Evolutionary conservation across 106 monocot species (phyloP), one percentile per base, ranked within the genome.

Genomic region (Allium cepa): DNA sequence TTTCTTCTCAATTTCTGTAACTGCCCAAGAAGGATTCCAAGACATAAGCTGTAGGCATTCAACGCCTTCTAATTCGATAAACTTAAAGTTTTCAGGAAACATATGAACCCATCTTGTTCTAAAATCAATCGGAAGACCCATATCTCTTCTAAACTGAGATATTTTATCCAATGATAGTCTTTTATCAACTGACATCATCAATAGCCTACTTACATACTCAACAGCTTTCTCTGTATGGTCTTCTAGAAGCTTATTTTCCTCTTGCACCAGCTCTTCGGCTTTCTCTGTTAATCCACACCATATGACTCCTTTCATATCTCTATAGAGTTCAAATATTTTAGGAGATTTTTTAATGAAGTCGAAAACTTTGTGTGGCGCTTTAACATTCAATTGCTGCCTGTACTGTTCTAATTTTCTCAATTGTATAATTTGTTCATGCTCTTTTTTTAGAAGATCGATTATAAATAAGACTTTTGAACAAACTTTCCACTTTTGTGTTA

Each of bases 121-220:
- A 66, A 92, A 97, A 83, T 88, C 81, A 59, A 51, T 74, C 8
- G 83, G 92, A 63, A 92, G 74, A 53, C 92, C 88, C 26, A 92
- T 64, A 52, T 92, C 96, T 49, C 88, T 71, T 72, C 86, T 81
- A 63, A 97, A 91, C 79, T 88, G 79, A 0, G 80, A 81, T 56
- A 92, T 75, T 64, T 97, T 97, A 61, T 97, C 92, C 15, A 92
- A 63, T 5, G 72, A 76, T 47, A 97, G 80, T 65, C 82, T 80
- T 71, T 77, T 91, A 18, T 92, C 82, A 7, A 88, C 76, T 6
- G 96, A 97, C 86, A 92, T 89, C 88, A 88, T 88, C 76, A 88
- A 55, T 11, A 88, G 57, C 60, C 88, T 76, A 7, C 84, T 74
- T 12, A 88, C 71, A 72, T 79, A 68, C 58, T 88, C 84, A 26